Evolutionary conservation across 1,284 basidiomycete genomes (phyloP).

Genomic region (Cryptococcus depauperatus): DNA sequence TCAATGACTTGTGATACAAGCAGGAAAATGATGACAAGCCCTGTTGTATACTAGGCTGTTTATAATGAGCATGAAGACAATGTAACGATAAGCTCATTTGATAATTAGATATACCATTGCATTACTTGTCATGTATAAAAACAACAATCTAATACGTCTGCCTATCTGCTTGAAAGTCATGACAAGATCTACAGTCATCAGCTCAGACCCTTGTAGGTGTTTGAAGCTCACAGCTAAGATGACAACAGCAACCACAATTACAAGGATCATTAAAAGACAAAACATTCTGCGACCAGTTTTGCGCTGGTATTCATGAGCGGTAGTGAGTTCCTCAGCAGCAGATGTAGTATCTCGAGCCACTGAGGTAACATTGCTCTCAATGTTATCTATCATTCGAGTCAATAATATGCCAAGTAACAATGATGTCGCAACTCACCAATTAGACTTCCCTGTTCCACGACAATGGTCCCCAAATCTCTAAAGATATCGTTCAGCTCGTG

Average conservation of each 20-base stretch:
- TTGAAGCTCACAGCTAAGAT: conserved; percentile 63
- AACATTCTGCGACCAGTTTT: conserved; percentile 84
- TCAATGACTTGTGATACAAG: no score
- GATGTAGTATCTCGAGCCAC: conserved; percentile 75
- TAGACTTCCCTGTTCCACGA: conserved; percentile 90
- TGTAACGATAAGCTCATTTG: background rate
- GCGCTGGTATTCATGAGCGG: conserved; percentile 89
- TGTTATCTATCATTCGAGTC: conserved; percentile 62
- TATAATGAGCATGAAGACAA: background rate
- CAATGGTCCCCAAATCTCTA: conserved; percentile 87
- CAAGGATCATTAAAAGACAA: conserved; percentile 80
- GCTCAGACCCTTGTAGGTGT: background rate
- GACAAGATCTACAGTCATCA: conserved; percentile 2
- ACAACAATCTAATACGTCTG: no score
- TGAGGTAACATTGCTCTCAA: conserved; percentile 86
- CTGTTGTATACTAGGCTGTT: background rate
- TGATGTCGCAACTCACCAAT: conserved; percentile 59
- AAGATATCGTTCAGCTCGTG: conserved; percentile 97
- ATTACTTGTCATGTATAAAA: background rate
- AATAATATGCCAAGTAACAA: background rate
- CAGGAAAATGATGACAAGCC: no score
- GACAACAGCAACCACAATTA: conserved; percentile 80
- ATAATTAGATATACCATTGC: background rate
- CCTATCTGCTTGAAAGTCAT: no score
- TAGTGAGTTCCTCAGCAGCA: conserved; percentile 78